Conservation (phyloP, 2,329 filamentous ascomycete species). For the Aspergillus candidus region DNA sequence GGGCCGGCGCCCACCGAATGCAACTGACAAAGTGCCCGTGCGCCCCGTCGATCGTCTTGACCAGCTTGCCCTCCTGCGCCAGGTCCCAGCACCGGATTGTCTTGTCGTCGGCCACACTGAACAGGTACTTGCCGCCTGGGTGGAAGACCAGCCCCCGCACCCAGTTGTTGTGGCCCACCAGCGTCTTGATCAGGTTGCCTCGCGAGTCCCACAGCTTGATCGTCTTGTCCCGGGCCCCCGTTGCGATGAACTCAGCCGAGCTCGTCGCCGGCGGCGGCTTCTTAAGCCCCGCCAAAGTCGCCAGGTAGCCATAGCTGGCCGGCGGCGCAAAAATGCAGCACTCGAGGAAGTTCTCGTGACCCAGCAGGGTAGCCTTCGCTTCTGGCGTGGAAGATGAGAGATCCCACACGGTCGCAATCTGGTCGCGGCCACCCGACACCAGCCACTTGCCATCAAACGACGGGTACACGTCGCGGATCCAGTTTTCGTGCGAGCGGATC, state of each 20-base stretch:
- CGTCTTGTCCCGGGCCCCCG: slow-evolving; percentile 81
- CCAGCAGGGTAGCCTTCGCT: slow-evolving; percentile 70
- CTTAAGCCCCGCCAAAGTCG: slow-evolving; percentile 72
- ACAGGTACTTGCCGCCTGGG: slow-evolving; percentile 81
- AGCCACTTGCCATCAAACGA: slow-evolving; percentile 78
- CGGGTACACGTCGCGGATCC: slow-evolving; percentile 79
- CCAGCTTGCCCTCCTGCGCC: slow-evolving; percentile 80
- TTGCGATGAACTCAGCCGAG: slow-evolving; percentile 81
- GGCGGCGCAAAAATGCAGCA: slow-evolving; percentile 83
- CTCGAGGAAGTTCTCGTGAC: slow-evolving; percentile 80
- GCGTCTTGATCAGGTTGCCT: slow-evolving; percentile 75
- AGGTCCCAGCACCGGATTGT: slow-evolving; percentile 92
- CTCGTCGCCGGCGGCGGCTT: slow-evolving; percentile 69
- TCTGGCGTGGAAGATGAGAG: slow-evolving; percentile 58
- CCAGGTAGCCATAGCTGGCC: slow-evolving; percentile 68
- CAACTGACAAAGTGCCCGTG: slow-evolving; percentile 83
- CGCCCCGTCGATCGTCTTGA: slow-evolving; percentile 69
- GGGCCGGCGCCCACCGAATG: slow-evolving; percentile 78
- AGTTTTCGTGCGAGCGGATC: slow-evolving; percentile 72
- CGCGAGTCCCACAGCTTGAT: slow-evolving; percentile 85
- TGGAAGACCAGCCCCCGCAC: slow-evolving; percentile 81
- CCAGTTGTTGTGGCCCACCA: slow-evolving; percentile 92
- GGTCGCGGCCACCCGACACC: slow-evolving; percentile 74
- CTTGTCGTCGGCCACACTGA: slow-evolving; percentile 85
- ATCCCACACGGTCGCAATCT: slow-evolving; percentile 80